Base-by-base conservation (phyloP, 2,329 filamentous ascomycete species). In the Neoarthrinium moseri region DNA sequence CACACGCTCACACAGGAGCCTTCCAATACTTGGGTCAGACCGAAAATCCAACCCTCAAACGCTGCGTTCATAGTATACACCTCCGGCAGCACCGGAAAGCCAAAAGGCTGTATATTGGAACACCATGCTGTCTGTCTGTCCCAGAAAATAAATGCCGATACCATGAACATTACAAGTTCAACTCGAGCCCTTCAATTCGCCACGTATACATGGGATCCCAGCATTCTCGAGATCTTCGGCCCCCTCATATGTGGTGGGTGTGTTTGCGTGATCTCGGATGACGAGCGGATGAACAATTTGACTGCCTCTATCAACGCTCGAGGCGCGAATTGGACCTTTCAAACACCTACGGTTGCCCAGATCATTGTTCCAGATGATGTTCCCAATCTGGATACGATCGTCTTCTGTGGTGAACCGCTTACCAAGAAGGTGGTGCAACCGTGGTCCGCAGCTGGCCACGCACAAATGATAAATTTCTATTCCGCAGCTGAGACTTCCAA, bases 41-140 rank as follows among this genome's bases (percentile, higher is more conserved):
- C 40, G 29, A 18, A 41, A n/a, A n/a, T n/a, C n/a, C n/a, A n/a
- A n/a, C n/a, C n/a, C n/a, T n/a, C n/a, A 11, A 43, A 35, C 18
- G 27, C 40, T 11, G 40, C 40, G 5, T 43, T 17, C 22, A 33
- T 51, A 3, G 21, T 75, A 55, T 77, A 75, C 55, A 77, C 74
- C 21, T 76, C 73, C n/a, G 74, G 74, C 15, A 75, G 70, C 18
- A 76, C 74, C 2, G 74, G 74, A 5, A 61, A 61, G 22, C 74
- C 74, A 5, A 77, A 77, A 59, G 73, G 73, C 27, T 71, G 75
- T 15, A 65, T 74, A 18, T 46, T 57, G 26, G 46, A 47, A 21
- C 58, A 59, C 37, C 24, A 29, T 4, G 45, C 52, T 10, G 51
- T 58, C 13, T 48, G 47, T 32, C 54, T n/a, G n/a, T n/a, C 49